Percentiles rank a stretch among this genome's conserved stretches.
These are phyloP conservation scores for Thozetella sp. DNA, from an alignment of 495 filamentous ascomycete species.

Conservation along the genomic window DNA sequence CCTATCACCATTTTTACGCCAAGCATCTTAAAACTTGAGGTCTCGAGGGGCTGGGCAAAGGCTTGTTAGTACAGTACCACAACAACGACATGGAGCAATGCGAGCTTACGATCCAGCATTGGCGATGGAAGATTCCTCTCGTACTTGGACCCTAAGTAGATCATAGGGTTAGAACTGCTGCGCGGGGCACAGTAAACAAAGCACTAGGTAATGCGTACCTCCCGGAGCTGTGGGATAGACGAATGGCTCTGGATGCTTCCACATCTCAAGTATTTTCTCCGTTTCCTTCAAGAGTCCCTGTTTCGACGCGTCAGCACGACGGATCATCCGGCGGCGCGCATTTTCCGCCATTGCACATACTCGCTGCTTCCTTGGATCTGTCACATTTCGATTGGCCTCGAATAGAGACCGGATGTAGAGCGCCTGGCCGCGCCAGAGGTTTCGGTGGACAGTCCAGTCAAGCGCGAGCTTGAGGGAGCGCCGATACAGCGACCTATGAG, in stretches of 20 bases:
- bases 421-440: slow-evolving; percentile 92
- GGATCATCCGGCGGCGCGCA: too few relatives aligned
- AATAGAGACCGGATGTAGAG: slow-evolving; percentile 95
- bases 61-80: slow-evolving; percentile 7
- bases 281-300: slow-evolving; percentile 84
- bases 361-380: slow-evolving; percentile 84
- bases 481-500: slow-evolving; percentile 82
- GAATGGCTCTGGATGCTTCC: slow-evolving; percentile 98
- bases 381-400: slow-evolving; percentile 86
- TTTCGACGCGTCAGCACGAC: neutral
- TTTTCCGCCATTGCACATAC: slow-evolving; percentile 47
- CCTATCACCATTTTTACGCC: too few relatives aligned
- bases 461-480: slow-evolving; percentile 90
- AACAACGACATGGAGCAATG: neutral
- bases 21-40: too few relatives aligned
- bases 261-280: slow-evolving; percentile 83
- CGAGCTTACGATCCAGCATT: slow-evolving; percentile 75
- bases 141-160: slow-evolving; percentile 80
- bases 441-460: slow-evolving; percentile 90
- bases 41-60: slow-evolving; percentile 39
- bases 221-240: slow-evolving; percentile 85
- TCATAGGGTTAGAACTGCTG: slow-evolving; percentile 21
- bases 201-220: slow-evolving; percentile 58
- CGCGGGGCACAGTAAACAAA: neutral
- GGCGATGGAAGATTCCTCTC: slow-evolving; percentile 88